A percentile compares a stretch with the other conserved stretches of the same genome.
These are phyloP conservation scores for Candida montana DNA, from an alignment of 805 yeast species.

Conservation along the genomic window DNA sequence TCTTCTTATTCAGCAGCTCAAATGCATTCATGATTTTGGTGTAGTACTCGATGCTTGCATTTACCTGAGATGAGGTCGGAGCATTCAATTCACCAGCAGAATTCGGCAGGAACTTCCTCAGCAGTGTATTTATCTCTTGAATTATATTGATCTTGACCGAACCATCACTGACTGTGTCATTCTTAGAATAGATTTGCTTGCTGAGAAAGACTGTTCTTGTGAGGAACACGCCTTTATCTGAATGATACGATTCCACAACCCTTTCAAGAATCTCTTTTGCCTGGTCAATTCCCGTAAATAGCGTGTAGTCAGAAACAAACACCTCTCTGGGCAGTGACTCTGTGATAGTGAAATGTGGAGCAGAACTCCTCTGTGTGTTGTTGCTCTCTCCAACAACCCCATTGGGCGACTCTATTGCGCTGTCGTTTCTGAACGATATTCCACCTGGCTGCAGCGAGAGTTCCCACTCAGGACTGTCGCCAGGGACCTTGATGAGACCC, in stretches of 20 bases:
- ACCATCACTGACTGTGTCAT: conserved; percentile 15
- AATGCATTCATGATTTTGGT: conserved; percentile 23
- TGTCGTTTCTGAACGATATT: not conserved
- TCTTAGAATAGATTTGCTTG: conserved; percentile 10
- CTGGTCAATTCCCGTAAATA: conserved; percentile 9
- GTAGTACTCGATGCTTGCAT: conserved; percentile 18
- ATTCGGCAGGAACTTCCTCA: conserved; percentile 10
- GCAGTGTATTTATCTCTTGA: conserved; percentile 17
- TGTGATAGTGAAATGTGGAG: not conserved
- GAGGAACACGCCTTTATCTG: conserved; percentile 17
- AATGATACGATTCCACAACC: conserved; percentile 15
- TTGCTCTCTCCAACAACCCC: no score
- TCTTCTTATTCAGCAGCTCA: conserved; percentile 11
- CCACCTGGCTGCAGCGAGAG: not conserved
- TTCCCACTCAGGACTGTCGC: conserved; percentile 10
- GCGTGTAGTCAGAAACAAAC: conserved; percentile 1
- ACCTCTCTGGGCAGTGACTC: conserved; percentile 5
- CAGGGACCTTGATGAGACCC: conserved; percentile 19
- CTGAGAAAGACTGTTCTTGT: conserved; percentile 14
- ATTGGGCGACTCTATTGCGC: not conserved
- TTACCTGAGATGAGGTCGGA: conserved; percentile 5
- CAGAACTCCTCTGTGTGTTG: no score
- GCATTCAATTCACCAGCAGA: not conserved
- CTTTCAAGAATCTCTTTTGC: conserved; percentile 11
- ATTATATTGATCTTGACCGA: conserved; percentile 22